Evolutionary conservation across 805 yeast species (phyloP).

Genomic region (Sugiyamaella mastotermitis): DNA sequence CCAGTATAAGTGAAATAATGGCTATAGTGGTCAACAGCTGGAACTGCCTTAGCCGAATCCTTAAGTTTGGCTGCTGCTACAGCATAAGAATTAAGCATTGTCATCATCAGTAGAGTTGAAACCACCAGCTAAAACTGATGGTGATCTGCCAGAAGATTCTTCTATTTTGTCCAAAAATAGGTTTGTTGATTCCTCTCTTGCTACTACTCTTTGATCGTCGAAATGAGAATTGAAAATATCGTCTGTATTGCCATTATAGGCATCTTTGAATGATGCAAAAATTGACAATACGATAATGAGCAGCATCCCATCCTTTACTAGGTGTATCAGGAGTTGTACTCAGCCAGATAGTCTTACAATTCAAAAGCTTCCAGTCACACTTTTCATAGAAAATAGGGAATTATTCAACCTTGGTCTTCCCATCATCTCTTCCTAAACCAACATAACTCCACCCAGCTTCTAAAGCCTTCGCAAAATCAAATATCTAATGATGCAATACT

Average conservation of each 20-base stretch:
- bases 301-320: conserved; percentile 49
- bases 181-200: conserved; percentile 42
- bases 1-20: conserved; percentile 44
- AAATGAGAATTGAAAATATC: conserved; percentile 44
- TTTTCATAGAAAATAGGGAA: conserved; percentile 42
- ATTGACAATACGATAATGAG: conserved; percentile 32
- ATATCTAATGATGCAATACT: conserved; percentile 40
- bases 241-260: background rate
- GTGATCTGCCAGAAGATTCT: conserved; percentile 31
- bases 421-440: conserved; percentile 50
- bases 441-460: conserved; percentile 42
- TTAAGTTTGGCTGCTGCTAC: conserved; percentile 33
- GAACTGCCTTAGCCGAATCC: conserved; percentile 34
- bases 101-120: conserved; percentile 46
- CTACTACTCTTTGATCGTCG: conserved; percentile 42
- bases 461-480: conserved; percentile 35
- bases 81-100: conserved; percentile 39
- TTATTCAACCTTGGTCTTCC: conserved; percentile 43
- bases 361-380: conserved; percentile 32
- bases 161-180: conserved; percentile 30
- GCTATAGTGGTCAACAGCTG: conserved; percentile 34
- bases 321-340: conserved; percentile 51
- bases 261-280: conserved; percentile 21
- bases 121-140: conserved; percentile 45
- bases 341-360: conserved; percentile 46